A percentile compares a stretch with the other conserved stretches of the same genome.
Evolutionary conservation across 805 yeast species (phyloP).

Genomic region (Tetrapisispora nanseiensis): DNA sequence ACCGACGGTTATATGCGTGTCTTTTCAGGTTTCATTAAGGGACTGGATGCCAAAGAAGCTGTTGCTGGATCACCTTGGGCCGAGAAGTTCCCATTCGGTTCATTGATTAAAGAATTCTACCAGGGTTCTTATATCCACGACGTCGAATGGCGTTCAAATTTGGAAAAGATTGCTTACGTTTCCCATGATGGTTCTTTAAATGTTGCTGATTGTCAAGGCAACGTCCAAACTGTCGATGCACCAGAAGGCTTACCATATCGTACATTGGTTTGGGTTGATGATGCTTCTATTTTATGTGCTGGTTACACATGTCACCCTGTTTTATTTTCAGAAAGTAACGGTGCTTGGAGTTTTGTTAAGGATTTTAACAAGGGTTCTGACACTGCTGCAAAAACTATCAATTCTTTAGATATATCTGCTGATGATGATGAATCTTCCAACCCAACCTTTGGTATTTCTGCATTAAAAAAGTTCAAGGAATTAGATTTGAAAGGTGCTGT

Average conservation of each 20-base stretch:
- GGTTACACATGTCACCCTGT: conserved; percentile 92
- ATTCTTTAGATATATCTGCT: conserved; percentile 22
- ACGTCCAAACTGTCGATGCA: conserved; percentile 15
- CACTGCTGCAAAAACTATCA: conserved; percentile 1
- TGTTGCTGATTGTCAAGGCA: conserved; percentile 50
- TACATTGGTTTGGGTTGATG: conserved; percentile 59
- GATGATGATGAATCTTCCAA: conserved; percentile 45
- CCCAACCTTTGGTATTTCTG: conserved; percentile 54
- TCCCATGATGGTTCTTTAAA: conserved; percentile 82
- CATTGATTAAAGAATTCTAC: conserved; percentile 37
- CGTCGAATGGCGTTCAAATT: conserved; percentile 73
- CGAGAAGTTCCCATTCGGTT: conserved; percentile 88
- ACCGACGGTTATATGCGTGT: conserved; percentile 90
- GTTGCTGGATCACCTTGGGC: conserved; percentile 75
- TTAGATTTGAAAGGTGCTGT: conserved; percentile 88
- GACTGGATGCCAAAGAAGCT: conserved; percentile 58
- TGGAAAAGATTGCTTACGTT: conserved; percentile 68
- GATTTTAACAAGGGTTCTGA: conserved; percentile 43
- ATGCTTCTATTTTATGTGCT: conserved; percentile 65
- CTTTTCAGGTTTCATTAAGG: conserved; percentile 80
- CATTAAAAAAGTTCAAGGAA: conserved; percentile 89
- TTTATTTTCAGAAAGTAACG: conserved; percentile 61
- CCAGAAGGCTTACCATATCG: conserved; percentile 62
- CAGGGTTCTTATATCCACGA: conserved; percentile 88
- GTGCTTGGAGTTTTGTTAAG: conserved; percentile 51